A percentile compares a stretch with the other conserved stretches of the same genome.
Conservation (phyloP, 768 basidiomycete genomes). For the Trametes cingulata region DNA sequence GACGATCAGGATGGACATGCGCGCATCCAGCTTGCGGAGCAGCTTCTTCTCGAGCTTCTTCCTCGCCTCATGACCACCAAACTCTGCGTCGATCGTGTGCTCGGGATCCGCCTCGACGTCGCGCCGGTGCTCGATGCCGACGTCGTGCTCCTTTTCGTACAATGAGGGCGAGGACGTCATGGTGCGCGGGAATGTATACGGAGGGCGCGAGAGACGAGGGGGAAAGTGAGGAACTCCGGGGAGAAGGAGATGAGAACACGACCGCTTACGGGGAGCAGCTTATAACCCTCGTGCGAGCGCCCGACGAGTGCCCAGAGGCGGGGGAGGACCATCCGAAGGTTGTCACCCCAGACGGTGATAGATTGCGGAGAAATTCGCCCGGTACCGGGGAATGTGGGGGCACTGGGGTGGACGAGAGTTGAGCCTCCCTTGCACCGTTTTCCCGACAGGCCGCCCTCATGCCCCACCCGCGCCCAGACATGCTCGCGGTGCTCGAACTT, state of each 20-base stretch:
- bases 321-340: neutral
- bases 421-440: neutral
- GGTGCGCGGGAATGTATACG: neutral
- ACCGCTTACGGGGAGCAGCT: conserved; percentile 18
- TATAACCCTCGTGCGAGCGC: conserved; percentile 17
- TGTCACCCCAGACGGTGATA: conserved; percentile 4
- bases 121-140: conserved; percentile 17
- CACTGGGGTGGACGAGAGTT: conserved; percentile 9
- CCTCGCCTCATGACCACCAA: conserved; percentile 41
- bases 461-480: neutral
- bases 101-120: conserved; percentile 16
- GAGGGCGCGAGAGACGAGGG: neutral
- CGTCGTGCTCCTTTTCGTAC: conserved; percentile 16
- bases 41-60: conserved; percentile 44
- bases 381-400: conserved; percentile 9
- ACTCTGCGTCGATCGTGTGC: conserved; percentile 33
- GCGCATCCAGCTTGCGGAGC: conserved; percentile 43
- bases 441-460: conserved; percentile 3
- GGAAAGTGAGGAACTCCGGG: conserved; percentile 9
- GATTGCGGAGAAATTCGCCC: conserved; percentile 1
- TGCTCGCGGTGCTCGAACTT: neutral
- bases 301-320: neutral
- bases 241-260: conserved; percentile 4
- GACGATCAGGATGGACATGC: conserved; percentile 46
- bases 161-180: conserved; percentile 23